Conservation (phyloP, 2,329 filamentous ascomycete genomes). For the Tolypocladium tundrense region DNA sequence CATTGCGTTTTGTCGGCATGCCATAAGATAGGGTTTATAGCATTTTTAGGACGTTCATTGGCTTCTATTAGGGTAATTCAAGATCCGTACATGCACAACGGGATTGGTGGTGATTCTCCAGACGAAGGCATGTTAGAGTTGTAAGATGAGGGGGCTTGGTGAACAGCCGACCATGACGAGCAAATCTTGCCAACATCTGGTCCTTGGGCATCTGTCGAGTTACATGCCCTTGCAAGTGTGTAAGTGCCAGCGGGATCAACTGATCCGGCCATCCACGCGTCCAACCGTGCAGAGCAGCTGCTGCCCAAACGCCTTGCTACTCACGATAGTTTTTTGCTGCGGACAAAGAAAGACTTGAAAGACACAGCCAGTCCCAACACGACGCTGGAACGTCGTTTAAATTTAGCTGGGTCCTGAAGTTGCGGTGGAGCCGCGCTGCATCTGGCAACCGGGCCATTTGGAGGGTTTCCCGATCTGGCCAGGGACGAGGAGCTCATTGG, state of each 20-base stretch:
- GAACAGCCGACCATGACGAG: neutral
- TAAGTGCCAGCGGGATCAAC: neutral
- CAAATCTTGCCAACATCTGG: neutral
- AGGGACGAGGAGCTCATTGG: conserved; percentile 2
- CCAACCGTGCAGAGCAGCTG: neutral
- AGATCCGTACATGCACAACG: neutral
- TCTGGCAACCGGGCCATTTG: neutral
- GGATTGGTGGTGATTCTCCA: neutral
- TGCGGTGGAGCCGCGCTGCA: neutral
- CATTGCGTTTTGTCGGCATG: neutral
- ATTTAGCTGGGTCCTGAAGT: neutral
- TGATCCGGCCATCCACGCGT: neutral
- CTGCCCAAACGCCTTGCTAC: neutral
- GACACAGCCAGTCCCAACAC: neutral
- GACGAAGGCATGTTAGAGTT: neutral
- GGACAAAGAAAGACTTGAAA: neutral
- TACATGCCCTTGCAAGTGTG: neutral
- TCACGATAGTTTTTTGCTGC: neutral
- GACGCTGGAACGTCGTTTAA: neutral
- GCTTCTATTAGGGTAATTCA: neutral
- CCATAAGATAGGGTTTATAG: neutral
- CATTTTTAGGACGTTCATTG: neutral
- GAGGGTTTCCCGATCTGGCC: conserved; percentile 1
- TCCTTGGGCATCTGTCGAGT: neutral
- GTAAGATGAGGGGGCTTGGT: neutral